Conservation (phyloP, 75 land plant genomes). For the Adiantum capillusveneris region DNA sequence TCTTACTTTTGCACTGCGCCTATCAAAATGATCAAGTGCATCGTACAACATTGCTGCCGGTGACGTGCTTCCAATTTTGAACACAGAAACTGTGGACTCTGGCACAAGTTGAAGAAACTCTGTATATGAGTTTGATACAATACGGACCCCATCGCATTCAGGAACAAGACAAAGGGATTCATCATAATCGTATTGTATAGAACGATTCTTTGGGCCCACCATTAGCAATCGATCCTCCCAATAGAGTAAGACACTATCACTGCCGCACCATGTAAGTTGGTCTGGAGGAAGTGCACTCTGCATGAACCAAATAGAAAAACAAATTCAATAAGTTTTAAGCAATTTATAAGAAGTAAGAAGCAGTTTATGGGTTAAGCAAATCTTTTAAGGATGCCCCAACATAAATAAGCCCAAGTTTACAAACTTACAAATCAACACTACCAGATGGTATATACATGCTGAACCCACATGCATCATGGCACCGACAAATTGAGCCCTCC, state of each 20-base stretch:
- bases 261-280: slow-evolving; percentile 94
- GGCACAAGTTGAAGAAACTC: slow-evolving; percentile 95
- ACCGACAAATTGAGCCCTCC: too few species aligned
- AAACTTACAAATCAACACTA: too few species aligned
- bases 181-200: slow-evolving; percentile 69
- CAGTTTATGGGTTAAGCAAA: too few species aligned
- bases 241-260: slow-evolving; percentile 86
- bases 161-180: slow-evolving; percentile 87
- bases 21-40: slow-evolving; percentile 97
- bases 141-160: slow-evolving; percentile 96
- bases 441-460: too few species aligned
- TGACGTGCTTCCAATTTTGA: slow-evolving; percentile 85
- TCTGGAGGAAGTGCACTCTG: slow-evolving; percentile 95
- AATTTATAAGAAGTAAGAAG: too few species aligned
- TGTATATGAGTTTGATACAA: slow-evolving; percentile 88
- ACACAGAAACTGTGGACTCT: slow-evolving; percentile 85
- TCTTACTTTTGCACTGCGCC: slow-evolving; percentile 86
- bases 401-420: too few species aligned
- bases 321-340: too few species aligned
- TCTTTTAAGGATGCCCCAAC: too few species aligned
- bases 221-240: slow-evolving; percentile 87
- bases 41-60: slow-evolving; percentile 93
- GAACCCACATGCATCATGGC: too few species aligned
- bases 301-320: slow-evolving; percentile 5
- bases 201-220: slow-evolving; percentile 85